These are phyloP conservation scores for Spizellomyces sp. DNA, from an alignment of 192 early-diverging fungal genomes.

Conservation along the genomic window DNA sequence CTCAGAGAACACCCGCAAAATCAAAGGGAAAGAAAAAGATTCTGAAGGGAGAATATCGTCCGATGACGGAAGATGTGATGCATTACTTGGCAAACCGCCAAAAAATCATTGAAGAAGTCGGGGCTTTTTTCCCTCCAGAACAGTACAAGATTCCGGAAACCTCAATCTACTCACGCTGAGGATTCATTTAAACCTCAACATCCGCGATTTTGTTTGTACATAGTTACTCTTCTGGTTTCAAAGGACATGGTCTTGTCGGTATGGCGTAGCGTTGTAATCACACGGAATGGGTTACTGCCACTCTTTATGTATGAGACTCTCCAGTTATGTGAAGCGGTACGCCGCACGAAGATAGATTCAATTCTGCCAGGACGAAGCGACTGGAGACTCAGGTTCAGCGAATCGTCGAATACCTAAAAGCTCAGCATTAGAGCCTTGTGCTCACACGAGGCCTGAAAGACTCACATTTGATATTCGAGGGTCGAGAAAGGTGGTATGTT, in stretches of 20 bases:
- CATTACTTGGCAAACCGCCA: conserved; percentile 39
- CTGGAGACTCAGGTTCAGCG: background rate
- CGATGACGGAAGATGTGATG: conserved; percentile 36
- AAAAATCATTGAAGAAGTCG: conserved; percentile 41
- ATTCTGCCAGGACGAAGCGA: too few relatives aligned
- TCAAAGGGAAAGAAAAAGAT: conserved; percentile 17
- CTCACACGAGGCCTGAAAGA: too few relatives aligned
- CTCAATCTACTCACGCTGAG: conserved; percentile 30
- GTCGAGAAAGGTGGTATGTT: conserved; percentile 51
- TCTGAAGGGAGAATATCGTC: conserved; percentile 7
- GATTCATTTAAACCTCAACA: background rate
- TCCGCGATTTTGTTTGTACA: too few relatives aligned
- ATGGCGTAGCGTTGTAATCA: too few relatives aligned
- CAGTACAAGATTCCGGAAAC: conserved; percentile 34
- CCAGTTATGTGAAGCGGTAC: background rate
- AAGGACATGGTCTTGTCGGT: too few relatives aligned
- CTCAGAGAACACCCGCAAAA: conserved; percentile 22
- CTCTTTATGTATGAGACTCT: too few relatives aligned
- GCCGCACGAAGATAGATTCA: too few relatives aligned
- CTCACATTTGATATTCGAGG: conserved; percentile 49
- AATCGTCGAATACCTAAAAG: conserved; percentile 33
- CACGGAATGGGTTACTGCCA: too few relatives aligned
- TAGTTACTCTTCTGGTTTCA: too few relatives aligned
- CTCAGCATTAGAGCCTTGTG: too few relatives aligned
- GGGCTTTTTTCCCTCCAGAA: conserved; percentile 38